Base-by-base conservation (phyloP, 1,139 yeast genomes). In the Citeromyces siamensis region DNA sequence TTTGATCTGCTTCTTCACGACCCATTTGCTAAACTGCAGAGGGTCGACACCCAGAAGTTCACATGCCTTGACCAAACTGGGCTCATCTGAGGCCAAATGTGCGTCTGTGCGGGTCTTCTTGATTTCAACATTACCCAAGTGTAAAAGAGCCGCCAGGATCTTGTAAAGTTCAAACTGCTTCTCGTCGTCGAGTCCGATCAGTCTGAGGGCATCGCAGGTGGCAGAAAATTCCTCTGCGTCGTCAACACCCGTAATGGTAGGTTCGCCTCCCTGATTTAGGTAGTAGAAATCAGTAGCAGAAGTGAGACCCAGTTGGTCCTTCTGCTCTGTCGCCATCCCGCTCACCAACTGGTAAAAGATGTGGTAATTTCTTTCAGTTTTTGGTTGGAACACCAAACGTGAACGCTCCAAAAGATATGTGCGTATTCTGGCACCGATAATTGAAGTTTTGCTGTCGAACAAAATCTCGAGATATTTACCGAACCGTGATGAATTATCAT, bases 401-500 rank as follows among this genome's bases (percentile, higher is more conserved):
- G 96, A 86, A 50, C 97, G 76, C 58, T 90, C 98, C 50, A 90
- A 69, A 46, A 90, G 66, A 54, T 88, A 90, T 0, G 97, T 90
- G 59, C 96, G 73, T 42, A 90, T 83, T 50, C 90, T 71, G 7
- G 98, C 97, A 50, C 98, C 98, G 48, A 85, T 80, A 51, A 90
- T 90, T 35, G 84, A 73, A 10, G 82, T 75, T 21, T 71, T 55
- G 28, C 68, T 59, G 57, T 86, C 81, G 53, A 90, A 90, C 47
- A 85, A 64, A 47, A 90, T 90, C 59, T 90, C 97, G 52, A 90
- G 68, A 55, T 90, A 90, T 58, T 90, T 90, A 54, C 98, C 98
- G 55, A 90, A 90, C 56, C 98, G 78, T 14, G 97, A 88, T 31
- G 97, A 90, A 59, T 90, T 90, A 59, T 90, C 97, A 55, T 90